Conservation (phyloP, 257 asterid species). For the Hygrophila difformis region DNA sequence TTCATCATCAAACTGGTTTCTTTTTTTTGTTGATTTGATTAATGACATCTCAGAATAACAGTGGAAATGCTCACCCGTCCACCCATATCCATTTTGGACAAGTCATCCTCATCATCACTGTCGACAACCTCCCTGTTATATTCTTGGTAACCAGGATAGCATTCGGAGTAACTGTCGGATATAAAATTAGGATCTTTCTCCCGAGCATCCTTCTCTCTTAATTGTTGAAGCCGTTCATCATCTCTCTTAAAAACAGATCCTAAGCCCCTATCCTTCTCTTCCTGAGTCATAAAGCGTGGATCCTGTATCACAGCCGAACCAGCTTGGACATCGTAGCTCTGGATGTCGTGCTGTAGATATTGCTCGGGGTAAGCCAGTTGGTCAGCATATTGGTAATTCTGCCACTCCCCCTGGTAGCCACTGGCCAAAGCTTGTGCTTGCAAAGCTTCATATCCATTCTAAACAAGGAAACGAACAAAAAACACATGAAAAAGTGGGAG, state of each 20-base stretch:
- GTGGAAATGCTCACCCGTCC: slow-evolving; percentile 62
- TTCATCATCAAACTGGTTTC: too few relatives aligned
- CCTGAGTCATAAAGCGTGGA: slow-evolving; percentile 88
- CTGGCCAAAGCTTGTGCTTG: slow-evolving; percentile 74
- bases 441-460: slow-evolving; percentile 75
- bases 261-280: slow-evolving; percentile 96
- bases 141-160: slow-evolving; percentile 98
- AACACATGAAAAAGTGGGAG: too few relatives aligned
- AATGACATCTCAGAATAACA: too few relatives aligned
- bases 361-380: slow-evolving; percentile 86
- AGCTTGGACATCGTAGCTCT: slow-evolving; percentile 63
- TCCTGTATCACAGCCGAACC: slow-evolving; percentile 45
- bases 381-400: slow-evolving; percentile 79
- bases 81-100: slow-evolving; percentile 99
- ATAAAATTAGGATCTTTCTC: slow-evolving; percentile 97
- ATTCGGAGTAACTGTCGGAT: slow-evolving; percentile 97
- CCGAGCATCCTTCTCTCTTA: slow-evolving; percentile 92
- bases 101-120: slow-evolving; percentile 93
- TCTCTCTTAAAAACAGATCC: slow-evolving; percentile 99
- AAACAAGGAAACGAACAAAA: slow-evolving; percentile 9
- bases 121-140: slow-evolving; percentile 92
- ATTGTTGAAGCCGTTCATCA: slow-evolving; percentile 83
- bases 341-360: slow-evolving; percentile 76
- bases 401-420: slow-evolving; percentile 89
- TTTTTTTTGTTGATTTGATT: too few relatives aligned